A percentile compares a stretch with the other conserved stretches of the same genome.
Evolutionary conservation across 2,329 filamentous ascomycete species (phyloP).

Genomic region (Penicillium sp.): DNA sequence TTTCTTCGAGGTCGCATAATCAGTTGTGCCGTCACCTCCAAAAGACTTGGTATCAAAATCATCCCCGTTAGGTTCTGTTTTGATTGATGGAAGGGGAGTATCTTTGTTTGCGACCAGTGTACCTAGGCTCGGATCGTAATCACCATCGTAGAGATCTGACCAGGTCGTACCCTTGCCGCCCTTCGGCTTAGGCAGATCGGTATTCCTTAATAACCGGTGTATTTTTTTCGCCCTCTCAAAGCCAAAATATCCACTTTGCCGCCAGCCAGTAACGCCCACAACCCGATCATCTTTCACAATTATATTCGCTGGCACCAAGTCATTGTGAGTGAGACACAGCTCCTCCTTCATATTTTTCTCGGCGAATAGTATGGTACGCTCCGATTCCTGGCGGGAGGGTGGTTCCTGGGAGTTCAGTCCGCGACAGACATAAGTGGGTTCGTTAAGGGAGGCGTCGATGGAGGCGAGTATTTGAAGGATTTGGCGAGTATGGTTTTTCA

Average conservation of each 20-base stretch:
- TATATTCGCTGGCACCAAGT: slow-evolving; percentile 38
- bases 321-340: slow-evolving; percentile 38
- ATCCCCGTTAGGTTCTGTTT: slow-evolving; percentile 32
- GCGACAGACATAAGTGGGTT: slow-evolving; percentile 36
- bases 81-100: slow-evolving; percentile 29
- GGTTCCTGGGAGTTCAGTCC: slow-evolving; percentile 32
- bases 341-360: slow-evolving; percentile 26
- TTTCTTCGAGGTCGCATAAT: slow-evolving; percentile 41
- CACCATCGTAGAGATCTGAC: slow-evolving; percentile 38
- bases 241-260: slow-evolving; percentile 42
- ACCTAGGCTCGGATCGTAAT: slow-evolving; percentile 16
- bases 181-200: slow-evolving; percentile 14
- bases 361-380: slow-evolving; percentile 35
- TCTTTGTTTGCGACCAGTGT: slow-evolving; percentile 15
- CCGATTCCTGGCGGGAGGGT: slow-evolving; percentile 24
- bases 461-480: slow-evolving; percentile 30
- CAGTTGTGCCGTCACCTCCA: slow-evolving; percentile 28
- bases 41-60: slow-evolving; percentile 28
- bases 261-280: slow-evolving; percentile 42
- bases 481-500: slow-evolving; percentile 40
- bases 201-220: slow-evolving; percentile 34
- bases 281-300: slow-evolving; percentile 38
- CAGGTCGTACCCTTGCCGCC: slow-evolving; percentile 24
- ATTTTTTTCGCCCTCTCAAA: slow-evolving; percentile 33
- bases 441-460: slow-evolving; percentile 25